Evolutionary conservation across 805 yeast species (phyloP), one percentile per base, ranked within the genome.

Genomic region (Yamadazyma phyllophila): DNA sequence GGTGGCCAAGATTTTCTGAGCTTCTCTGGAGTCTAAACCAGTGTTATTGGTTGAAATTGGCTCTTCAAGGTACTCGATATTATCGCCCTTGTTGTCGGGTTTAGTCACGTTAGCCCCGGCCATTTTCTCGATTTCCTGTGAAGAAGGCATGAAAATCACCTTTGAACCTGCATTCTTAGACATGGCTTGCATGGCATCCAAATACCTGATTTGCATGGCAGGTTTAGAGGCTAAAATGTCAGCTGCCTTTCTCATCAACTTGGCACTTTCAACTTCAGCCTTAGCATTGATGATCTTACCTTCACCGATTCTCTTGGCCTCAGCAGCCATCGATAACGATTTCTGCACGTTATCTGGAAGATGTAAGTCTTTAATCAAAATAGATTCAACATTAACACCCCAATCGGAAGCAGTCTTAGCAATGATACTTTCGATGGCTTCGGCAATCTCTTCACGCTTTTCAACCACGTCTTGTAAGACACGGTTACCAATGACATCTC

Each of bases 141-240:
- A 59, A 13, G 74, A 67, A 6, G 90, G 89, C 88, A 83, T 83
- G 62, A 83, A 83, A 26, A 83, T 83, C 43, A 83, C 89, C 63
- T 82, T 80, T n/a, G 86, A 66, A 47, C 77, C 76, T 1, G 88
- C 67, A 42, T 73, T 58, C 50, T 67, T 78, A 30, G 88, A 85
- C 88, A 83, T 83, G 49, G 69, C 71, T 65, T 82, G 88, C 81
- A 83, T 80, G n/a, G 89, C 89, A 56, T 83, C 90, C 63, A 83
- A 73, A 59, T 83, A 83, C 63, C 90, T 70, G 61, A 83, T 83
- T 68, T 83, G 89, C 86, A 83, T 82, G 26, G 89, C 90, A 11
- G 88, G 80, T 53, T 82, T 82, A 33, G 86, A 80, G 38, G 85
- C 84, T 57, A 83, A 74, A 47, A 83, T 82, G 62, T 83, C 88